Percentiles rank a stretch among this genome's conserved stretches.
These are phyloP conservation scores for Solanum etuberosum DNA, from an alignment of 257 asterid species.

Conservation along the genomic window DNA sequence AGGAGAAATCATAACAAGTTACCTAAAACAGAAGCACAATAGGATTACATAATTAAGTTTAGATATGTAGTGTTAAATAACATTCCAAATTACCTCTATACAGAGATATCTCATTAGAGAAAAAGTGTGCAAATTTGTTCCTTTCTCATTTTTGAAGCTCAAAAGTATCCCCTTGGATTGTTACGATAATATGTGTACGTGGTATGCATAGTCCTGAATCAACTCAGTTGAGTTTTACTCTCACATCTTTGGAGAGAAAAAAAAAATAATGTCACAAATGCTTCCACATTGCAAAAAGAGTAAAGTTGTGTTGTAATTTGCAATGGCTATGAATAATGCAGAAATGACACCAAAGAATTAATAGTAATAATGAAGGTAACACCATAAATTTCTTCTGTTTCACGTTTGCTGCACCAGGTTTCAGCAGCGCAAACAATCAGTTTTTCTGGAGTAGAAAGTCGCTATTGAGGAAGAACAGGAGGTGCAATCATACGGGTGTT, in stretches of 20 bases:
- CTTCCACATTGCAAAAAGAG: neutral
- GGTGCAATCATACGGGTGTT: conserved; percentile 78
- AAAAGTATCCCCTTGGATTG: neutral
- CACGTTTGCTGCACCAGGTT: neutral
- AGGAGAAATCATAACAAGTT: neutral
- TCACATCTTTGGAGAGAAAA: neutral
- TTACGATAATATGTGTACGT: neutral
- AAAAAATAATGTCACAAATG: neutral
- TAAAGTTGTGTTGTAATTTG: neutral
- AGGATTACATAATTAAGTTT: neutral
- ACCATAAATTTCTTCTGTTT: neutral
- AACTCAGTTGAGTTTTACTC: neutral
- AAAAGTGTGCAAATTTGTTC: neutral
- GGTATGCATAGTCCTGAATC: neutral
- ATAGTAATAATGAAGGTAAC: neutral
- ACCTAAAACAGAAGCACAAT: neutral
- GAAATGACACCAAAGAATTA: neutral
- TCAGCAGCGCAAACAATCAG: neutral
- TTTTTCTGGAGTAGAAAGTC: neutral
- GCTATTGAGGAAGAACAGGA: conserved; percentile 73
- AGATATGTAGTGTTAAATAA: neutral
- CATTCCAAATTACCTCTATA: neutral
- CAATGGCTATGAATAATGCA: neutral
- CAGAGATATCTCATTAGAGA: neutral
- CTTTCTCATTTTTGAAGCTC: neutral